Percentiles rank a stretch among this genome's conserved stretches.
Conservation (phyloP, 805 yeast genomes). For the Candida incommunis region DNA sequence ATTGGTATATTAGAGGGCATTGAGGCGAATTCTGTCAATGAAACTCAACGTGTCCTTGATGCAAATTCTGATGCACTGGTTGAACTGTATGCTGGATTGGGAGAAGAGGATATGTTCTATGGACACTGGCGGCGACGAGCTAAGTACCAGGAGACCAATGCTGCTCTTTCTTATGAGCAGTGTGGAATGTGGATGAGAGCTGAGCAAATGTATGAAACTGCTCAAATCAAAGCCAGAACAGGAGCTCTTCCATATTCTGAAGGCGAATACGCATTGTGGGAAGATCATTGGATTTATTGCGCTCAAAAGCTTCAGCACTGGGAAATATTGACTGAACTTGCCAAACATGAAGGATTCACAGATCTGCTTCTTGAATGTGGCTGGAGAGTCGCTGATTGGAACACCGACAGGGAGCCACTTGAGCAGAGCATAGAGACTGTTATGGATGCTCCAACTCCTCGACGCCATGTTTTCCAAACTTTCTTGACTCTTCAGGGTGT, state of each 20-base stretch:
- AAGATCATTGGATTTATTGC: constrained; percentile 95
- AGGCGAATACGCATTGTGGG: constrained; percentile 92
- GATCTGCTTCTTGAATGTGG: constrained; percentile 95
- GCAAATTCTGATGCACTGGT: constrained; percentile 81
- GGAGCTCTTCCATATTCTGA: constrained; percentile 94
- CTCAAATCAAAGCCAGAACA: constrained; percentile 91
- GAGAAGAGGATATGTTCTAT: constrained; percentile 93
- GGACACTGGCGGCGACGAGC: constrained; percentile 97
- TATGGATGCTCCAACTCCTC: constrained; percentile 97
- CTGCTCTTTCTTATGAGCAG: constrained; percentile 89
- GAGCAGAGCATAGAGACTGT: constrained; percentile 91
- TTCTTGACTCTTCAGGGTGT: constrained; percentile 85
- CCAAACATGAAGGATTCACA: constrained; percentile 95
- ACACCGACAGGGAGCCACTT: constrained; percentile 81
- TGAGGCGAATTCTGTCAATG: constrained; percentile 41
- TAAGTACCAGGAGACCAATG: constrained; percentile 81
- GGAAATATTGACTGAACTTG: constrained; percentile 92
- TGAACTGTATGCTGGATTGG: constrained; percentile 75
- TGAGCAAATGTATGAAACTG: constrained; percentile 83
- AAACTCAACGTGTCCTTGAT: constrained; percentile 63
- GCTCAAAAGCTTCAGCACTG: constrained; percentile 96
- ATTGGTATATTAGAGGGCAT: constrained; percentile 71
- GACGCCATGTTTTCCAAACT: constrained; percentile 91
- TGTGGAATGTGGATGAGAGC: constrained; percentile 93
- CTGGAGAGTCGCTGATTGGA: constrained; percentile 99